These are phyloP conservation scores for Skeletonema costatum DNA, from an alignment of 108 stramenopile species.

Conservation along the genomic window DNA sequence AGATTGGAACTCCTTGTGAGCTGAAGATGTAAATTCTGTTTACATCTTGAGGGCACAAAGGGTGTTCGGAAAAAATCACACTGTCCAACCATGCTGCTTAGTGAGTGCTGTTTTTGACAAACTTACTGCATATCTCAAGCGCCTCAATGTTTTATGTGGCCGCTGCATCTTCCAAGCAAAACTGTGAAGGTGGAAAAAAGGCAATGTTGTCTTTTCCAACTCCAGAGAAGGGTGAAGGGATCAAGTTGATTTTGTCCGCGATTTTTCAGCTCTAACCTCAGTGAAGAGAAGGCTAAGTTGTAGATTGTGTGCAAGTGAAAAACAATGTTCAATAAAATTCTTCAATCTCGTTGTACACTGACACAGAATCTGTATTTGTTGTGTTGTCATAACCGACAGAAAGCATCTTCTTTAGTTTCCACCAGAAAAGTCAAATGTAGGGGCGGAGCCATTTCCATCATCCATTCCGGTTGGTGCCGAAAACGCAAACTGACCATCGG, in stretches of 20 bases:
- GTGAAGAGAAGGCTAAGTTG: neutral
- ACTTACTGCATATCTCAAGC: neutral
- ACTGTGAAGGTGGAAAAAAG: neutral
- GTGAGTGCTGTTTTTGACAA: neutral
- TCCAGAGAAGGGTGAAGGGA: neutral
- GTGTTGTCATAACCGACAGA: neutral
- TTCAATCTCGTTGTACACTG: neutral
- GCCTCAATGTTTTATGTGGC: neutral
- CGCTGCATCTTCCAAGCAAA: neutral
- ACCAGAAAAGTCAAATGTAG: slow-evolving; percentile 45
- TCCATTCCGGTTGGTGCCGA: slow-evolving; percentile 40
- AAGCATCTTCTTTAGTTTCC: slow-evolving; percentile 1
- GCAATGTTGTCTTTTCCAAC: neutral
- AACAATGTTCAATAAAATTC: neutral
- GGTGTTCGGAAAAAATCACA: neutral
- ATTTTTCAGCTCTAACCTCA: neutral
- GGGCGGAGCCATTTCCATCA: slow-evolving; percentile 21
- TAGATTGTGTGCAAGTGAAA: slow-evolving; percentile 4
- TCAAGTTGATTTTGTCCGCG: neutral
- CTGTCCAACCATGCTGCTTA: neutral
- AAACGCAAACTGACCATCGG: slow-evolving; percentile 79
- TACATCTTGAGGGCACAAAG: slow-evolving; percentile 2
- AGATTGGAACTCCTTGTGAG: neutral
- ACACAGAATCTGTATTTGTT: neutral
- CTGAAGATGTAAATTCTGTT: neutral